phyloP scores from a whole-genome alignment of 257 asterid species.

The Haberlea rhodopensis region DNA sequence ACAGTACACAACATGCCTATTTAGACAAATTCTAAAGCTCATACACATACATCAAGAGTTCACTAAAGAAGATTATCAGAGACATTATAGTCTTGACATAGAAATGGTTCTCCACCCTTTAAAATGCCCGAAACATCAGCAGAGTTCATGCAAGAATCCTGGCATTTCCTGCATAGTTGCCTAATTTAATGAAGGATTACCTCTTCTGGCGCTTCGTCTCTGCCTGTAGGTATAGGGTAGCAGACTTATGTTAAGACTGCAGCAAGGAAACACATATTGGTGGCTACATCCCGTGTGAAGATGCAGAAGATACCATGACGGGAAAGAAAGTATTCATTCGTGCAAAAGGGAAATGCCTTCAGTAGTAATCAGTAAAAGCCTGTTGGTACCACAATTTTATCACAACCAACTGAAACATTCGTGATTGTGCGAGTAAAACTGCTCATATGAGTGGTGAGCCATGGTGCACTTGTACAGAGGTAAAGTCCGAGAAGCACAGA shows the following conservation, averaged over 20 bases:
- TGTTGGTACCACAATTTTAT: neutral
- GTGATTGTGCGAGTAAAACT: too few species aligned
- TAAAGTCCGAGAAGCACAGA: too few species aligned
- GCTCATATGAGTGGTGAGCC: too few species aligned
- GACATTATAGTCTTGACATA: constrained; percentile 25
- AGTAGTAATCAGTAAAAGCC: neutral
- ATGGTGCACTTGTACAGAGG: neutral
- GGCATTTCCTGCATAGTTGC: constrained; percentile 2
- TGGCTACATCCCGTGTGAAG: neutral
- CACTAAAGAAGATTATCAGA: constrained; percentile 12
- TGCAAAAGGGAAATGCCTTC: neutral
- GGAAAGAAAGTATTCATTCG: neutral
- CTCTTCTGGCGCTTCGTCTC: constrained; percentile 52
- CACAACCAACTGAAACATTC: neutral
- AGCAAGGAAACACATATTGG: neutral
- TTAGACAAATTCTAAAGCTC: too few species aligned
- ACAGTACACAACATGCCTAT: too few species aligned
- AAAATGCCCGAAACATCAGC: constrained; percentile 25
- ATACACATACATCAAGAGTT: neutral
- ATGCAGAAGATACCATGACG: neutral
- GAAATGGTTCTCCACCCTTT: constrained; percentile 32
- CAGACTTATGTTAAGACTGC: neutral
- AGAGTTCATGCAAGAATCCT: constrained; percentile 18
- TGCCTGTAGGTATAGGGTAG: constrained; percentile 28
- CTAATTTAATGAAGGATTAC: constrained; percentile 22